phyloP scores from a whole-genome alignment of 192 early-diverging fungal genomes.

The Rhizophagus clarus region DNA sequence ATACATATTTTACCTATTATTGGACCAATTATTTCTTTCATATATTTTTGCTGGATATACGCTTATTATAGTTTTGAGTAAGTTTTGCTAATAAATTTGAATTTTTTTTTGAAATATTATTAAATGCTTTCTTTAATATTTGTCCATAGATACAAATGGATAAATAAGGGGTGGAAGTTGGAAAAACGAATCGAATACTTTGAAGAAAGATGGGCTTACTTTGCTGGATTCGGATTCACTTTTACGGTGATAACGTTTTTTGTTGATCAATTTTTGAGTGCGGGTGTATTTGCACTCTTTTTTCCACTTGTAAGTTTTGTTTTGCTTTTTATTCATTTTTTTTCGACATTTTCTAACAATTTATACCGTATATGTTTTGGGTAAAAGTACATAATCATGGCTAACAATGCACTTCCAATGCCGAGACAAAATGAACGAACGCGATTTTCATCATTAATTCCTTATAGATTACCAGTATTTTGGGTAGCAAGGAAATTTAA shows the following conservation, averaged over 20 bases:
- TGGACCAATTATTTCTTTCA: constrained; percentile 47
- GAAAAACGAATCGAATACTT: constrained; percentile 55
- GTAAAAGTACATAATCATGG: constrained; percentile 56
- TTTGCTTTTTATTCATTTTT: neutral
- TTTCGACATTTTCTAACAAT: neutral
- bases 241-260: constrained; percentile 52
- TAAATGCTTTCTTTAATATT: constrained; percentile 22
- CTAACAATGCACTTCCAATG: constrained; percentile 47
- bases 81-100: neutral
- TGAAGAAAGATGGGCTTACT: constrained; percentile 62
- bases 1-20: constrained; percentile 43
- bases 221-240: constrained; percentile 60
- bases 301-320: constrained; percentile 50
- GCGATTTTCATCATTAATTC: constrained; percentile 28
- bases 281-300: constrained; percentile 50
- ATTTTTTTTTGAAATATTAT: constrained; percentile 38
- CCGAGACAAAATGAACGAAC: constrained; percentile 31
- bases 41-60: constrained; percentile 48
- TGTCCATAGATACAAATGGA: constrained; percentile 57
- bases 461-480: constrained; percentile 43
- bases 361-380: neutral
- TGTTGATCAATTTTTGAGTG: constrained; percentile 46
- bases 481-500: constrained; percentile 38
- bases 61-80: constrained; percentile 60
- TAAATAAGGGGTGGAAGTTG: constrained; percentile 52